Conservation (phyloP, 805 yeast genomes). For the Maudiozyma serrabonitensis region DNA sequence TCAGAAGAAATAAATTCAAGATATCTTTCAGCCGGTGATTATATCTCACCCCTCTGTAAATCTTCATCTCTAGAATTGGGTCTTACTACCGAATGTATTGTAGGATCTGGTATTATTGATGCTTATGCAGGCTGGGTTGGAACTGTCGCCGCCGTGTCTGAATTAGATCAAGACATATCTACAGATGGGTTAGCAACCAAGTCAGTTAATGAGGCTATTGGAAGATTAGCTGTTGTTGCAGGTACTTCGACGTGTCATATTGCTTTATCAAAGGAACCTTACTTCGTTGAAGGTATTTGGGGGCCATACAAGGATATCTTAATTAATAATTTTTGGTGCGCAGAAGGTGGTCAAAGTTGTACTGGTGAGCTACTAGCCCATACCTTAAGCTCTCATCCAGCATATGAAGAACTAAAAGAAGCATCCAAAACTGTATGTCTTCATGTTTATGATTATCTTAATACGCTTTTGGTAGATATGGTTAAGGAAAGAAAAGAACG, state of each 20-base stretch:
- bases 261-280: constrained; percentile 71
- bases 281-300: constrained; percentile 96
- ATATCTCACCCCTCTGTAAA: constrained; percentile 61
- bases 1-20: constrained; percentile 29
- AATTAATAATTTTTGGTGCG: constrained; percentile 86
- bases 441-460: constrained; percentile 75
- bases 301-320: constrained; percentile 94
- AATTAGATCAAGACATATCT: constrained; percentile 30
- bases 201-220: constrained; percentile 55
- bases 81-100: constrained; percentile 65
- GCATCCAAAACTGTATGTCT: constrained; percentile 56
- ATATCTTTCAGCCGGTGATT: constrained; percentile 81
- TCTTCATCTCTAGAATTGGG: constrained; percentile 77
- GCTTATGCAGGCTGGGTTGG: constrained; percentile 99
- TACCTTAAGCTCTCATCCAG: constrained; percentile 82
- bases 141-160: constrained; percentile 86
- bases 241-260: constrained; percentile 98
- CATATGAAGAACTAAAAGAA: constrained; percentile 59
- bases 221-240: constrained; percentile 93
- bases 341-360: constrained; percentile 98
- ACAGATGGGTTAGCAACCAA: constrained; percentile 34
- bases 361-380: constrained; percentile 92
- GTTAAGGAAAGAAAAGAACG: constrained; percentile 47
- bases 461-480: constrained; percentile 61
- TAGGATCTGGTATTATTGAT: constrained; percentile 93